phyloP scores from a whole-genome alignment of 164 flowering plant species.

The Vitis rotundifolia region DNA sequence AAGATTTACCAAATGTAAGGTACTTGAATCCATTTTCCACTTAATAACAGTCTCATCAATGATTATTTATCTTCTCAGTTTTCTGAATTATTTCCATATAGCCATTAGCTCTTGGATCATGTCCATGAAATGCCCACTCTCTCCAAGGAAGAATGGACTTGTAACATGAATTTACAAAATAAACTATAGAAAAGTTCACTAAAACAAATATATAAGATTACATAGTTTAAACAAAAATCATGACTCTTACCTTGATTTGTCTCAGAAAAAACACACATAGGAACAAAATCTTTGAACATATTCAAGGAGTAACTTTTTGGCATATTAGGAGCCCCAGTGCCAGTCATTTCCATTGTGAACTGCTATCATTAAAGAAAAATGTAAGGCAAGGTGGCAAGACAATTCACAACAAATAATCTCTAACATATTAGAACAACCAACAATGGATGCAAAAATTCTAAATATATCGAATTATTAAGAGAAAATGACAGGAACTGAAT shows the following conservation, averaged over 20 bases:
- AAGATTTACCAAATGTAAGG: no score
- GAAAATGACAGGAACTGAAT: no score
- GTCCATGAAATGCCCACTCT: not conserved
- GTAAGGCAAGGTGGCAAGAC: conserved; percentile 3
- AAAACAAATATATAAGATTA: not conserved
- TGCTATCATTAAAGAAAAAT: conserved; percentile 19
- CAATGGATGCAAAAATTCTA: not conserved
- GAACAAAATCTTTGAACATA: conserved; percentile 71
- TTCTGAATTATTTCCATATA: not conserved
- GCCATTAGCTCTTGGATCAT: not conserved
- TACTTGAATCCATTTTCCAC: not conserved
- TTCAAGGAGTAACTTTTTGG: conserved; percentile 66
- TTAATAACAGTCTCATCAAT: not conserved
- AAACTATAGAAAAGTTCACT: not conserved
- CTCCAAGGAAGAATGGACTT: not conserved
- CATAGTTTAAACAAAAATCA: not conserved
- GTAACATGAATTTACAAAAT: not conserved
- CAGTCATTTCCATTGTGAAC: conserved; percentile 72
- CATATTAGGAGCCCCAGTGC: conserved; percentile 34
- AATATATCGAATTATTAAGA: no score
- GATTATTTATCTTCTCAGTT: not conserved
- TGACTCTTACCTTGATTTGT: conserved; percentile 42
- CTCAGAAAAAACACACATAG: conserved; percentile 71
- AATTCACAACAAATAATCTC: not conserved
- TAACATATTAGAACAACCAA: not conserved